Conservation (phyloP, 1,284 basidiomycete genomes). For the Papiliotrema nemorosa region DNA sequence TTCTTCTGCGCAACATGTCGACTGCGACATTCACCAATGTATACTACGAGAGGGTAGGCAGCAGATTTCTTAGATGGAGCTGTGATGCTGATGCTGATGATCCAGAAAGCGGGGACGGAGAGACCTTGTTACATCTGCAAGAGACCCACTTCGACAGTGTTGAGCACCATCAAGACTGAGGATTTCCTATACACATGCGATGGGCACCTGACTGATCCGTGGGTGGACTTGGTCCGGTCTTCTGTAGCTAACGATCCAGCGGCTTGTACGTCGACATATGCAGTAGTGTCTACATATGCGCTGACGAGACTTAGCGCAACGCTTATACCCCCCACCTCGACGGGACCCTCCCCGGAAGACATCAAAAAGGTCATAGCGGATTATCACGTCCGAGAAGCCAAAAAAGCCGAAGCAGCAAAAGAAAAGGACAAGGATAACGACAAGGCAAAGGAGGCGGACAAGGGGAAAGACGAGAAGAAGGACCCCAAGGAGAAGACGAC, state of each 20-base stretch:
- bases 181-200: conserved; percentile 48
- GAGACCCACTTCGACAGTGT: conserved; percentile 40
- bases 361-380: conserved; percentile 47
- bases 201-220: conserved; percentile 45
- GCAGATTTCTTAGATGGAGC: not conserved
- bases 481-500: conserved; percentile 8
- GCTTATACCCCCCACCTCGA: conserved; percentile 21
- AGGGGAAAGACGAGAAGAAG: not conserved
- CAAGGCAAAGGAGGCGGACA: conserved; percentile 18
- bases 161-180: conserved; percentile 45
- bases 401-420: conserved; percentile 18
- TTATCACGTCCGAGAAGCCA: conserved; percentile 37
- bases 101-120: conserved; percentile 41
- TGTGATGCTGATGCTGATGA: not conserved
- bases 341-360: conserved; percentile 42
- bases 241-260: not conserved
- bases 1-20: too few species aligned
- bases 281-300: too few species aligned
- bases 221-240: conserved; percentile 9
- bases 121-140: conserved; percentile 47
- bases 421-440: conserved; percentile 13
- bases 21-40: conserved; percentile 43
- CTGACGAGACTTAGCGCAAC: conserved; percentile 31
- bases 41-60: conserved; percentile 45
- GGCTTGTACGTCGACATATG: not conserved